Percentiles rank a stretch among this genome's conserved stretches.
These are phyloP conservation scores for Chaetomidium leptoderma DNA, from an alignment of 495 filamentous ascomycete genomes.

Conservation along the genomic window DNA sequence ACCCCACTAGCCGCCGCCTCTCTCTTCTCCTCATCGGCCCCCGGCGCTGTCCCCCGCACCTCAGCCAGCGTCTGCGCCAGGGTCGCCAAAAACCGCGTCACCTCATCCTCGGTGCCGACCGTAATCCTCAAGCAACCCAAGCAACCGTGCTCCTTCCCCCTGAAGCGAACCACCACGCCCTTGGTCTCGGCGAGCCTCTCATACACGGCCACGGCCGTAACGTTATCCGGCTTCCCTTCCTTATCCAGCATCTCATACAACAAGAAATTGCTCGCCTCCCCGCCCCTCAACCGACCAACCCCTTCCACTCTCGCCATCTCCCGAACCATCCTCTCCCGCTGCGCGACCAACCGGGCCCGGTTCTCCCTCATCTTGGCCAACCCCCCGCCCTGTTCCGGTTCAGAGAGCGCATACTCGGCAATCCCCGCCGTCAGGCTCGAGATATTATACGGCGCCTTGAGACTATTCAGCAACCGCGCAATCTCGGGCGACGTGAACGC, in stretches of 20 bases:
- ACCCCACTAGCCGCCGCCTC: slow-evolving; percentile 34
- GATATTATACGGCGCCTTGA: slow-evolving; percentile 96
- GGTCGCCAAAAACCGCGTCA: slow-evolving; percentile 68
- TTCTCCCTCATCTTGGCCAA: slow-evolving; percentile 67
- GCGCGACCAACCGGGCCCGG: slow-evolving; percentile 61
- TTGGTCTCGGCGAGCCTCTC: slow-evolving; percentile 78
- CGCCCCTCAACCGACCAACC: slow-evolving; percentile 77
- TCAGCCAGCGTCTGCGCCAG: slow-evolving; percentile 58
- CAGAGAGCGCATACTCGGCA: slow-evolving; percentile 64
- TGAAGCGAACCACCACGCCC: slow-evolving; percentile 88
- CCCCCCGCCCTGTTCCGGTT: slow-evolving; percentile 50
- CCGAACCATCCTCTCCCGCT: slow-evolving; percentile 67
- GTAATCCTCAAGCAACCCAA: slow-evolving; percentile 85
- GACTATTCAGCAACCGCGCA: slow-evolving; percentile 70
- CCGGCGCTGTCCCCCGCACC: slow-evolving; percentile 35
- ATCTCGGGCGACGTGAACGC: slow-evolving; percentile 58
- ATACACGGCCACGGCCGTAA: slow-evolving; percentile 71
- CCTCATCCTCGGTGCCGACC: slow-evolving; percentile 84
- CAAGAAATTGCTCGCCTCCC: slow-evolving; percentile 79
- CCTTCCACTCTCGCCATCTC: slow-evolving; percentile 74
- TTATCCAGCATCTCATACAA: slow-evolving; percentile 78
- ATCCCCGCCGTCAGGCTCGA: slow-evolving; percentile 80
- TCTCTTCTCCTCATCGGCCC: slow-evolving; percentile 32
- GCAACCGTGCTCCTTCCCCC: slow-evolving; percentile 88
- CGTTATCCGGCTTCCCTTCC: slow-evolving; percentile 71